Percentiles rank a stretch among this genome's conserved stretches.
Conservation (phyloP, 495 filamentous ascomycete genomes). For the Penicillium daleae region DNA sequence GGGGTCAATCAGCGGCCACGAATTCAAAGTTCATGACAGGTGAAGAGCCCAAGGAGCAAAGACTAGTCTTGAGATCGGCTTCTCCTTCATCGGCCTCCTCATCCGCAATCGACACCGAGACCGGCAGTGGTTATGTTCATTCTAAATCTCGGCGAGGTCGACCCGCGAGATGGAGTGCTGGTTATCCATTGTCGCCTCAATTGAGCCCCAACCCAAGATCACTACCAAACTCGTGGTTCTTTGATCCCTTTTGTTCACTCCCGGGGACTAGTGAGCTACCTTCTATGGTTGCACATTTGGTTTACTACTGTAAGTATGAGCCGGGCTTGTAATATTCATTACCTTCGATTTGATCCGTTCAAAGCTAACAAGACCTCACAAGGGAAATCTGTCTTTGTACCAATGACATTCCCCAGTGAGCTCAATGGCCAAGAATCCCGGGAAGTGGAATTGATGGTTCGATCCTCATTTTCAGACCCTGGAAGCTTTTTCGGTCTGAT, state of each 20-base stretch:
- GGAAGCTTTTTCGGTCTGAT: constrained; percentile 44
- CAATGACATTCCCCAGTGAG: constrained; percentile 43
- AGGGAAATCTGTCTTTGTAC: constrained; percentile 42
- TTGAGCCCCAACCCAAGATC: constrained; percentile 23
- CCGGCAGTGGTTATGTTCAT: not conserved
- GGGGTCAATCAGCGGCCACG: constrained; percentile 11
- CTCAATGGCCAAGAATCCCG: constrained; percentile 21
- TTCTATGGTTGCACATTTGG: constrained; percentile 28
- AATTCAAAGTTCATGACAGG: constrained; percentile 1
- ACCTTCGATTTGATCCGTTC: not conserved
- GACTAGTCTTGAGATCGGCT: constrained; percentile 22
- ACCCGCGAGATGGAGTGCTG: constrained; percentile 25
- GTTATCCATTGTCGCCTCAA: constrained; percentile 16
- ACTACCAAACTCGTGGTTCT: constrained; percentile 33
- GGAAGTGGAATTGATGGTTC: constrained; percentile 36
- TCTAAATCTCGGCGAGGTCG: constrained; percentile 20
- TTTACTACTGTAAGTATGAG: constrained; percentile 39
- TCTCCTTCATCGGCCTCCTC: constrained; percentile 23
- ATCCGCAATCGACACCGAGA: constrained; percentile 1
- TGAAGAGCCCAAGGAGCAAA: constrained; percentile 16
- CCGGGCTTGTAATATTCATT: not conserved
- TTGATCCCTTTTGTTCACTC: constrained; percentile 38
- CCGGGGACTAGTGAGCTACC: constrained; percentile 32
- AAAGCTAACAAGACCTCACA: constrained; percentile 17
- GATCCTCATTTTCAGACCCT: constrained; percentile 38